Base-by-base conservation (phyloP, 805 yeast species). In the Pichia ethanolica region DNA sequence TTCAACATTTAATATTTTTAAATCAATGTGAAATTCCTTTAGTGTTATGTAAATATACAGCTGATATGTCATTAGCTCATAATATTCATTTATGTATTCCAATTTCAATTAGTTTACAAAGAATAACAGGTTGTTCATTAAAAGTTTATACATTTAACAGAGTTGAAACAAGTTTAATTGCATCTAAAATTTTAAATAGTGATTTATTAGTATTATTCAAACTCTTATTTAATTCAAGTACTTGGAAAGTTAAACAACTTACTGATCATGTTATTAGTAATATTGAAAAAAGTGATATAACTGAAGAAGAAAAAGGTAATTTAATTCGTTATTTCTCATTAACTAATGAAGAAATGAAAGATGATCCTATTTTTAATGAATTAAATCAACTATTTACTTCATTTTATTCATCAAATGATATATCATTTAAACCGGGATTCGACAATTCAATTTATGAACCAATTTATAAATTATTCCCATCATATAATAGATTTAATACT, bases 21-120 rank as follows among this genome's bases (percentile, higher is more conserved):
- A 14, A 42, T n/a, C 28, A 35, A 11, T 25, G 40, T 34, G 51
- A 49, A 34, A 30, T 49, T 12, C 48, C 51, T 6, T 12, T 33
- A 14, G 20, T 34, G 5, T 33, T 49, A 32, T 26, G 32, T 14
- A 44, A 44, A 25, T 39, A 12, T 14, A 49, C 48, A 35, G 35
- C 40, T 14, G 51, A 49, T 14, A 5, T 37, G 11, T 28, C 45
- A 30, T 42, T 44, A 33, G n/a, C 46, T 2, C 30, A 39, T 11
- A 20, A 39, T 9, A 32, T 46, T 26, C 51, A 50, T 36, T 30
- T 50, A 12, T 46, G 47, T 39, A 33, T 53, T 12, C 56, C 56
- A 12, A 26, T 37, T 6, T 42, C 54, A 5, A 11, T 45, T 37
- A 37, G 28, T 20, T 20, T 49, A 14, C 52, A 49, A 42, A 41